Evolutionary conservation across 2,329 filamentous ascomycete genomes (phyloP).

Genomic region (Dryadomyces quercus-mongolicae): DNA sequence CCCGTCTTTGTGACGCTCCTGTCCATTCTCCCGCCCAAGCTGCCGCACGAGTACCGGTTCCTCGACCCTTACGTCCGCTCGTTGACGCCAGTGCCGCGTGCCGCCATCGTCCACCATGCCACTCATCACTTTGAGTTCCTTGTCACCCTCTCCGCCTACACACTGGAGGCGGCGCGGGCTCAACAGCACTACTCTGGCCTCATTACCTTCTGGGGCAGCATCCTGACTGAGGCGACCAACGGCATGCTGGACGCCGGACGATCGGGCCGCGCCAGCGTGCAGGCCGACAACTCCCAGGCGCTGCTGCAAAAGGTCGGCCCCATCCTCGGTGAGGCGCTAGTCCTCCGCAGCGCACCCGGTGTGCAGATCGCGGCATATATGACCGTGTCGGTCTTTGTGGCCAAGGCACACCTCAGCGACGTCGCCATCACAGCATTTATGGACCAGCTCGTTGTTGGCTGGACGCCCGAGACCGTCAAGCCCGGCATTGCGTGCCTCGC

Average conservation of each 20-base stretch:
- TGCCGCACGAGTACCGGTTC: conserved; percentile 70
- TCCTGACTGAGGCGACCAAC: conserved; percentile 75
- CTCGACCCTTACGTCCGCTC: conserved; percentile 76
- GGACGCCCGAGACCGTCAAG: conserved; percentile 59
- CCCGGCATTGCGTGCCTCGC: conserved; percentile 70
- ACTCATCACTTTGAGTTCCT: conserved; percentile 69
- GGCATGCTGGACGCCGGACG: conserved; percentile 66
- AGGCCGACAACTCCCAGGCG: conserved; percentile 71
- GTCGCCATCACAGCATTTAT: conserved; percentile 74
- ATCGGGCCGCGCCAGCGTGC: conserved; percentile 64
- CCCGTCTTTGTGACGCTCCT: conserved; percentile 77
- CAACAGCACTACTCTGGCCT: conserved; percentile 66
- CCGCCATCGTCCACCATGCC: conserved; percentile 73
- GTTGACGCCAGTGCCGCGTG: conserved; percentile 62
- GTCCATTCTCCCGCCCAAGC: conserved; percentile 67
- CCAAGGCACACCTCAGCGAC: conserved; percentile 71
- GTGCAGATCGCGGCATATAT: conserved; percentile 84
- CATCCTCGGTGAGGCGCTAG: conserved; percentile 65
- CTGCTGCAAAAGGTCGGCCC: conserved; percentile 55
- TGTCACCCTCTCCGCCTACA: conserved; percentile 63
- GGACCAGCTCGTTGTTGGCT: conserved; percentile 72
- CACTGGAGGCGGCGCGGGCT: conserved; percentile 58
- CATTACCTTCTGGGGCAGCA: conserved; percentile 81
- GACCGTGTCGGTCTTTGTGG: conserved; percentile 73
- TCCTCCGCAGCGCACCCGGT: conserved; percentile 63